phyloP scores from a whole-genome alignment of 2,329 filamentous ascomycete genomes.

The Phoma herbarum region DNA sequence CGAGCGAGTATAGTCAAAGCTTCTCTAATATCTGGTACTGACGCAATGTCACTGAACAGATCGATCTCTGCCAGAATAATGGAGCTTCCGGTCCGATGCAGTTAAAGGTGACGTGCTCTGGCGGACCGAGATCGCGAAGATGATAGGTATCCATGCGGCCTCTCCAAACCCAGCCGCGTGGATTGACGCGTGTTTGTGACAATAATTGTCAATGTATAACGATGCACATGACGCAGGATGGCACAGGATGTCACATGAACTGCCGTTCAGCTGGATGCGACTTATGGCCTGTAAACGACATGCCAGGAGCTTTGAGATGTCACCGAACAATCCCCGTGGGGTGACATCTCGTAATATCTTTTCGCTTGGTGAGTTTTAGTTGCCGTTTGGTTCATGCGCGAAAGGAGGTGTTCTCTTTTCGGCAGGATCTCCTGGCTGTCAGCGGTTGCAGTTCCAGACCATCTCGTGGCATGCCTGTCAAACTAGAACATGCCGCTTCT shows the following conservation, averaged over 20 bases:
- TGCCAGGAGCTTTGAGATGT: not conserved
- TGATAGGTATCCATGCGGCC: not conserved
- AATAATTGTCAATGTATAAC: not conserved
- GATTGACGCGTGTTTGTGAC: not conserved
- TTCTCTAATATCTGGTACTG: not conserved
- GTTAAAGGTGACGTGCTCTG: not conserved
- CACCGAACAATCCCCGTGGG: slow-evolving; percentile 3
- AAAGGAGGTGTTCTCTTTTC: not conserved
- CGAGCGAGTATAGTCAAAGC: not conserved
- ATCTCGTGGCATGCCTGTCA: slow-evolving; percentile 8
- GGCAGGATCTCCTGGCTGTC: slow-evolving; percentile 2
- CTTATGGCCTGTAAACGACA: not conserved
- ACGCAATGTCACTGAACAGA: not conserved
- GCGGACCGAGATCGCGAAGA: not conserved
- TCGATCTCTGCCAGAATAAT: not conserved
- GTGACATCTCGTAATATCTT: slow-evolving; percentile 4
- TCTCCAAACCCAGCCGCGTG: not conserved
- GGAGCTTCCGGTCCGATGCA: not conserved
- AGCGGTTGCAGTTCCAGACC: not conserved
- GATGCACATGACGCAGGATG: not conserved
- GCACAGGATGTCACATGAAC: not conserved
- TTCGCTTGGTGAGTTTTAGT: slow-evolving; percentile 2
- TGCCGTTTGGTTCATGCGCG: not conserved
- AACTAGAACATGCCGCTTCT: not conserved
- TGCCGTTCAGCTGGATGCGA: slow-evolving; percentile 1